These are phyloP conservation scores for Rhizopus delemar DNA, from an alignment of 371 early-diverging fungal species.

Conservation along the genomic window DNA sequence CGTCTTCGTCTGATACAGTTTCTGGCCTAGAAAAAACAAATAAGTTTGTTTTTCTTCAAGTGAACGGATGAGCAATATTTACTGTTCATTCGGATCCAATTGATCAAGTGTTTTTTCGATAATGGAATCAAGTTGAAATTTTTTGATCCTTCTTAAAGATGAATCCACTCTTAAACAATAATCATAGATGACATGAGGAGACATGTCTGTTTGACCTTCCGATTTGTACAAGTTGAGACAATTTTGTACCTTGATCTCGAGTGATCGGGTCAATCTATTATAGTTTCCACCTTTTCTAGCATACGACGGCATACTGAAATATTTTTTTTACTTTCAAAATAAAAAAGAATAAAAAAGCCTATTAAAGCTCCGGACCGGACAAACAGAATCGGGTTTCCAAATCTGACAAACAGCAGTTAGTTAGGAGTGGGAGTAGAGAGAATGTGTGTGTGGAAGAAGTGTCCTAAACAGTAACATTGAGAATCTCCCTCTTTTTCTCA, in stretches of 20 bases:
- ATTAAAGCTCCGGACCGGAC: conserved; percentile 19
- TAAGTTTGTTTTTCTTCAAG: conserved; percentile 15
- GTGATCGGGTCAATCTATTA: conserved; percentile 30
- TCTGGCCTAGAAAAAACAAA: conserved; percentile 19
- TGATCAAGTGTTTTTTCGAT: conserved; percentile 41
- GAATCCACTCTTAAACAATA: conserved; percentile 51
- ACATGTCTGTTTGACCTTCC: conserved; percentile 36
- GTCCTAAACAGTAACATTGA: background rate
- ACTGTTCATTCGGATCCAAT: conserved; percentile 14
- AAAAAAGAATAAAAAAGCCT: background rate
- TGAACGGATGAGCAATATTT: conserved; percentile 1
- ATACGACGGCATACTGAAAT: background rate
- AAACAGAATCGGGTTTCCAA: conserved; percentile 1
- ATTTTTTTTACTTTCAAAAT: background rate
- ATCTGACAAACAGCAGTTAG: background rate
- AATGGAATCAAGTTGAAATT: conserved; percentile 44
- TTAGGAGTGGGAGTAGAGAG: no score
- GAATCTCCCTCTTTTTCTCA: conserved; percentile 33
- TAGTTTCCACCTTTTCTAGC: conserved; percentile 18
- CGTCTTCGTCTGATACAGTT: conserved; percentile 31
- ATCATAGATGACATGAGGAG: conserved; percentile 34
- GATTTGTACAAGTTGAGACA: conserved; percentile 37
- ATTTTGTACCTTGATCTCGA: conserved; percentile 32
- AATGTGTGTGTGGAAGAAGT: conserved; percentile 4
- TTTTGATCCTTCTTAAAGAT: conserved; percentile 51